Evolutionary conservation across 306 rosid genomes (phyloP), one percentile per base, ranked within the genome.

Genomic region (Cucurbita pepo): DNA sequence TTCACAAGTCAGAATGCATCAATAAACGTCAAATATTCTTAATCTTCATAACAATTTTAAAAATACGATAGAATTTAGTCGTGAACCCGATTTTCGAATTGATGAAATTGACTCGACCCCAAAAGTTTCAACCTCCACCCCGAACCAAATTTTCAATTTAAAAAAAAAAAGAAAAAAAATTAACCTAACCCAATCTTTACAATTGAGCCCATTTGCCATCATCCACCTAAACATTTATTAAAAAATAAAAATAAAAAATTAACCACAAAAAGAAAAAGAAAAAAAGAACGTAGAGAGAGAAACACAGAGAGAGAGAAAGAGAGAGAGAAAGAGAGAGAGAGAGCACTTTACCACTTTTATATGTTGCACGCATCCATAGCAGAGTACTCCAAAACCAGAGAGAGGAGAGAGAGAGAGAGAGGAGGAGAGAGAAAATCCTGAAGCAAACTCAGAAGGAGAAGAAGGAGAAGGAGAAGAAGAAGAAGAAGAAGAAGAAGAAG

Each of bases 301-400:
- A 3, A 11, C 4, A 62, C 10, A 55, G 14, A 72, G 53, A 56
- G 79, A 45, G 79, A 52, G 77, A 45, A 81, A 21, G 34, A 69
- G 78, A 47, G 52, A 21, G 9, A 22, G 62, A 56, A 3, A 11
- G 53, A 56, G 79, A 45, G 79, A 52, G 77, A 45, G 82, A 21
- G 34, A 69, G 78, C 85, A 87, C 98, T 93, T 90, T 90, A 85
- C 96, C 88, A 90, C 91, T 92, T 90, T 90, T 88, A 88, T 88
- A 87, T 89, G 86, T 85, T 88, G 96, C 96, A 89, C 92, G 95
- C 92, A 90, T 88, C 92, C 89, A 86, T 83, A 77, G 81, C 76
- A 76, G 86, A 85, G 83, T 76, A 80, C 79, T 80, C 72, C 79
- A 64, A 11, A 10, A 10, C 40, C 11, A 63, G 50, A 56, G 54